Evolutionary conservation across 305 asterid genomes (phyloP).

Genomic region (Fraxinus ornus): DNA sequence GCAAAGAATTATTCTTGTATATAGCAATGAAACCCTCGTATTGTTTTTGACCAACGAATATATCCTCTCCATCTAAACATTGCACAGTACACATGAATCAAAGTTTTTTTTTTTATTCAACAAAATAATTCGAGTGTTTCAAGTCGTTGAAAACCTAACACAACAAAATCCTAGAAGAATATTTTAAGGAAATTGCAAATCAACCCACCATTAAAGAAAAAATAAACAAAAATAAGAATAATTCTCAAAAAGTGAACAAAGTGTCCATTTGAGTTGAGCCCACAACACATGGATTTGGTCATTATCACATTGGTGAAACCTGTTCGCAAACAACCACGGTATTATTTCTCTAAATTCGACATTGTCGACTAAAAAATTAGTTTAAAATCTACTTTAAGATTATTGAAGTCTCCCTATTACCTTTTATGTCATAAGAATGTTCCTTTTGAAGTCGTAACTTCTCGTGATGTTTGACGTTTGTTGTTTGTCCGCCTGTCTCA

Average conservation of each 20-base stretch:
- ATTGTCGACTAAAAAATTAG: too few species aligned
- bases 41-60: not conserved
- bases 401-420: not conserved
- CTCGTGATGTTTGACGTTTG: not conserved
- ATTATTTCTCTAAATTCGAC: not conserved
- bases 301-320: not conserved
- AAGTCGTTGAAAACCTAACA: not conserved
- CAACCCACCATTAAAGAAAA: too few species aligned
- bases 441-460: too few species aligned
- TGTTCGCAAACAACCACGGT: not conserved
- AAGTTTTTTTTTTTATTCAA: too few species aligned
- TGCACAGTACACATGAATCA: not conserved
- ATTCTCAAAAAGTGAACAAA: not conserved
- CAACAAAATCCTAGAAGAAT: not conserved
- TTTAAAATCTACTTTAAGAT: too few species aligned
- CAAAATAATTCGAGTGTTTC: not conserved
- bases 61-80: not conserved
- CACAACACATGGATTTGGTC: not conserved
- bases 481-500: not conserved
- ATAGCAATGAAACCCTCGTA: not conserved
- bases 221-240: too few species aligned
- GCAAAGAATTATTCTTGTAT: not conserved
- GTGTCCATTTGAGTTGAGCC: not conserved
- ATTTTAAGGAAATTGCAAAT: not conserved
- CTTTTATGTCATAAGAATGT: not conserved